Evolutionary conservation across 768 basidiomycete species (phyloP).

Genomic region (Rhodotorula diobovata): DNA sequence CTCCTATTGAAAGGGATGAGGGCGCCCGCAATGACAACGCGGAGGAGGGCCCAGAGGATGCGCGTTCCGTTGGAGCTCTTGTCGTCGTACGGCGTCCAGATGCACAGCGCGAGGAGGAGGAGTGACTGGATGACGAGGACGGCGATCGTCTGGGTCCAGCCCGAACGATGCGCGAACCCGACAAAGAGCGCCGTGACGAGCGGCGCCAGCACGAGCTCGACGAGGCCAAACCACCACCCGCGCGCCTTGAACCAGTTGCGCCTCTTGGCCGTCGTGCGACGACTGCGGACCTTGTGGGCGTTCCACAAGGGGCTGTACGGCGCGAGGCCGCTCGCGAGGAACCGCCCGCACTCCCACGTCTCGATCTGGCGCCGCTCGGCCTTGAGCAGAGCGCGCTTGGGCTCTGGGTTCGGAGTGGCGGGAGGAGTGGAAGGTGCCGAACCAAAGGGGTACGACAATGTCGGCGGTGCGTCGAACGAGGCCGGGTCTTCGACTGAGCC

Average conservation of each 20-base stretch:
- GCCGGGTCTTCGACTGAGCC: slow-evolving; percentile 40
- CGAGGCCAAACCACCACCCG: slow-evolving; percentile 56
- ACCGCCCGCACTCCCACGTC: slow-evolving; percentile 45
- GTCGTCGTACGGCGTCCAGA: slow-evolving; percentile 35
- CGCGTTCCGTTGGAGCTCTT: slow-evolving; percentile 26
- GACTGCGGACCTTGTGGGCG: slow-evolving; percentile 19
- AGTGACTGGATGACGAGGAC: slow-evolving; percentile 28
- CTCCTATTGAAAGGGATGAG: slow-evolving; percentile 35
- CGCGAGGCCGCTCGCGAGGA: slow-evolving; percentile 60
- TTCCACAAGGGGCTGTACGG: slow-evolving; percentile 52
- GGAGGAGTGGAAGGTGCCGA: background rate
- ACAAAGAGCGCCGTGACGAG: slow-evolving; percentile 70
- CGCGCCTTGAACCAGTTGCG: slow-evolving; percentile 27
- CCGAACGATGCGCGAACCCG: slow-evolving; percentile 42
- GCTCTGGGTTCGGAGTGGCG: slow-evolving; percentile 14
- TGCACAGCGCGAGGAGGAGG: slow-evolving; percentile 21
- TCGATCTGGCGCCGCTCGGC: slow-evolving; percentile 58
- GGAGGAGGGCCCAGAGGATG: slow-evolving; percentile 30
- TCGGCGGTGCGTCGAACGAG: slow-evolving; percentile 43
- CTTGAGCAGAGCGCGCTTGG: slow-evolving; percentile 48
- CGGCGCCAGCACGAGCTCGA: slow-evolving; percentile 57
- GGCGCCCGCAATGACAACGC: slow-evolving; percentile 27
- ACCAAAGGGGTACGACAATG: slow-evolving; percentile 11
- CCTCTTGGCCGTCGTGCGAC: slow-evolving; percentile 9
- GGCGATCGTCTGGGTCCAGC: slow-evolving; percentile 33